Base-by-base conservation (phyloP, 495 filamentous ascomycete genomes). In the Aspergillus bertholletiae region DNA sequence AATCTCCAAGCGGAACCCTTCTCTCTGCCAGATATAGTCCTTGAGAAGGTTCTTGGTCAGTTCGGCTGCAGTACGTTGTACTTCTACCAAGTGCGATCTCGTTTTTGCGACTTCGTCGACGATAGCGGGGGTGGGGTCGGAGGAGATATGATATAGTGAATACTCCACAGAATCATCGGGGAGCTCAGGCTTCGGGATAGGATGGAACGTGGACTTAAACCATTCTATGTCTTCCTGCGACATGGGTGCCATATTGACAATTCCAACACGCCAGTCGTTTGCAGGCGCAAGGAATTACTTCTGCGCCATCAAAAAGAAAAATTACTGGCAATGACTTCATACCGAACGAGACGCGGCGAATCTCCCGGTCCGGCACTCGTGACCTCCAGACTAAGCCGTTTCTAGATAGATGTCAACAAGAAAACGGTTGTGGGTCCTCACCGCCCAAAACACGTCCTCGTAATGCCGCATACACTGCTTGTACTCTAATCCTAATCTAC, bases 21-120 rank as follows among this genome's bases (percentile, higher is more conserved):
- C 89, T 4, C 92, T 84, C 71, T 98, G 94, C 94, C 94, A 98
- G 54, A 97, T 96, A 63, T 96, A 97, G 46, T 88, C 88, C 57
- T 85, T 86, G 35, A 92, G 71, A 21, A 89, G 66, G 20, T 76
- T 70, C 35, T 84, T 83, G 8, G 73, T 77, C 50, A 94, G 69
- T 49, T 84, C 77, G 3, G 77, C 73, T 4, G 88, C 86, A 9
- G 80, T 80, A 63, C 78, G 85, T 57, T 90, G 84, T 5, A 96
- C 77, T n/a, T 80, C 72, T 48, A 87, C 84, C 50, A 98, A 78
- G 26, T 78, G 80, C 11, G 79, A 59, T 21, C 84, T 80, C 12
- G 77, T 74, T 55, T 84, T 80, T 20, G 77, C 64, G 27, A 73
- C 66, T 45, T 74, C 56, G 64, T 89, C 79, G 57, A 71, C 64